Conservation (phyloP, 1,139 yeast genomes). For the Scheffersomyces lignicola region DNA sequence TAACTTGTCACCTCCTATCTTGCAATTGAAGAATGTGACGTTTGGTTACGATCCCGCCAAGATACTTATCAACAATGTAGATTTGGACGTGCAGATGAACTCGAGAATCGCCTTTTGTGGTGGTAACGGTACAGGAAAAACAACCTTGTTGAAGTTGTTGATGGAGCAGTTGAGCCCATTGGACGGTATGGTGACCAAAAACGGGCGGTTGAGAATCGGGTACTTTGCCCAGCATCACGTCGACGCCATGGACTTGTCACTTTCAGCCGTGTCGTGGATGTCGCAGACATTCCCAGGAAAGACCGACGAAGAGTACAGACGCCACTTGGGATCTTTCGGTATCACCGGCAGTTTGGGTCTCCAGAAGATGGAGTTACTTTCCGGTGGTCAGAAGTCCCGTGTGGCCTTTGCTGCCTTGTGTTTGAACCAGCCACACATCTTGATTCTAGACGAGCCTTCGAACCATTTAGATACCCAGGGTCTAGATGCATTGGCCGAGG, state of each 20-base stretch:
- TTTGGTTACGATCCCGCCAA: conserved; percentile 78
- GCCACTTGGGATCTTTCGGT: conserved; percentile 96
- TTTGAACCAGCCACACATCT: conserved; percentile 85
- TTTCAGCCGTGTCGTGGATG: conserved; percentile 94
- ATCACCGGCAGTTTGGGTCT: conserved; percentile 92
- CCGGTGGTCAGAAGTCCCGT: conserved; percentile 98
- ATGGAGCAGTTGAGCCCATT: conserved; percentile 76
- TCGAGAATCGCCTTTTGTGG: conserved; percentile 96
- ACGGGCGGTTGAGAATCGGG: conserved; percentile 88
- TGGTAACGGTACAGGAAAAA: conserved; percentile 99
- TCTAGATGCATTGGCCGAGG: conserved; percentile 91
- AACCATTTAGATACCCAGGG: conserved; percentile 98
- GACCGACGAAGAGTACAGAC: conserved; percentile 94
- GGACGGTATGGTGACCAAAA: conserved; percentile 72
- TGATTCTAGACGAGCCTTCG: conserved; percentile 96
- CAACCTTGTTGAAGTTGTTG: conserved; percentile 82
- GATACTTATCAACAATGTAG: conserved; percentile 69
- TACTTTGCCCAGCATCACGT: conserved; percentile 99
- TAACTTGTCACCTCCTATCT: conserved; percentile 86
- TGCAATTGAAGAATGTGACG: conserved; percentile 81
- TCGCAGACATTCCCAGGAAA: conserved; percentile 87
- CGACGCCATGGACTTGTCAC: conserved; percentile 90
- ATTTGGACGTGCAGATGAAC: conserved; percentile 87
- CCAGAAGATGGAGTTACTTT: conserved; percentile 83
- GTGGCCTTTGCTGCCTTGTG: conserved; percentile 97